Conservation (phyloP, 768 basidiomycete genomes). For the Kwoniella bestiolae region DNA sequence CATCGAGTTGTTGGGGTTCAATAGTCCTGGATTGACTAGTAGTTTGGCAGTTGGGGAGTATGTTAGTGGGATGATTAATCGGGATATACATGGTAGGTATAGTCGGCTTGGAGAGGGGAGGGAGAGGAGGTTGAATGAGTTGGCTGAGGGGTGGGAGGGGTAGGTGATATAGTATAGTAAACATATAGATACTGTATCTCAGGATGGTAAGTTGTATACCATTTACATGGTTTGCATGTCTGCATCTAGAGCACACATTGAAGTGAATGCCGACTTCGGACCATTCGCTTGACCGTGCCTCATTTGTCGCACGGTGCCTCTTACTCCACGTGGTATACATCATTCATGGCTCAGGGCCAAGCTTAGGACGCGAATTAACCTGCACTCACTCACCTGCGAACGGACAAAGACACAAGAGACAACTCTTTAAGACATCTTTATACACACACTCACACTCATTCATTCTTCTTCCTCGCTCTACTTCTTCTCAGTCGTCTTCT, state of each 20-base stretch:
- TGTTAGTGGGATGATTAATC: conserved; percentile 64
- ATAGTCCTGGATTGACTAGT: conserved; percentile 88
- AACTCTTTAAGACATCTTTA: too few relatives aligned
- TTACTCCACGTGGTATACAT: too few relatives aligned
- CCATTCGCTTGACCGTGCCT: too few relatives aligned
- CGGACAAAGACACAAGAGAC: too few relatives aligned
- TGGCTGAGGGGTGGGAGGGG: conserved; percentile 42
- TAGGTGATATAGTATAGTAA: conserved; percentile 1
- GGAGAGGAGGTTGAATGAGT: conserved; percentile 23
- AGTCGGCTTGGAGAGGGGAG: conserved; percentile 11
- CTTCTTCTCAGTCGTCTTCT: too few relatives aligned
- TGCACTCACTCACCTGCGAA: too few relatives aligned
- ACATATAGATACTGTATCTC: neutral
- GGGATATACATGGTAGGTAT: conserved; percentile 32
- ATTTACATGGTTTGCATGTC: neutral
- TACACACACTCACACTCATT: too few relatives aligned
- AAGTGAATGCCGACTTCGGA: too few relatives aligned
- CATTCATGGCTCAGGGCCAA: too few relatives aligned
- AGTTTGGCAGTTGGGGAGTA: conserved; percentile 83
- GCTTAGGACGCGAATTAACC: too few relatives aligned
- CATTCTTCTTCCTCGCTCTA: too few relatives aligned
- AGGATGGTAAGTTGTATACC: too few relatives aligned
- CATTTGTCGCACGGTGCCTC: neutral
- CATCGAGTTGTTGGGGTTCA: conserved; percentile 86
- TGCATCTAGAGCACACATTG: neutral